A percentile compares a stretch with the other conserved stretches of the same genome.
These are phyloP conservation scores for Cadophora sp. DNA, from an alignment of 2,329 filamentous ascomycete genomes.

Conservation along the genomic window DNA sequence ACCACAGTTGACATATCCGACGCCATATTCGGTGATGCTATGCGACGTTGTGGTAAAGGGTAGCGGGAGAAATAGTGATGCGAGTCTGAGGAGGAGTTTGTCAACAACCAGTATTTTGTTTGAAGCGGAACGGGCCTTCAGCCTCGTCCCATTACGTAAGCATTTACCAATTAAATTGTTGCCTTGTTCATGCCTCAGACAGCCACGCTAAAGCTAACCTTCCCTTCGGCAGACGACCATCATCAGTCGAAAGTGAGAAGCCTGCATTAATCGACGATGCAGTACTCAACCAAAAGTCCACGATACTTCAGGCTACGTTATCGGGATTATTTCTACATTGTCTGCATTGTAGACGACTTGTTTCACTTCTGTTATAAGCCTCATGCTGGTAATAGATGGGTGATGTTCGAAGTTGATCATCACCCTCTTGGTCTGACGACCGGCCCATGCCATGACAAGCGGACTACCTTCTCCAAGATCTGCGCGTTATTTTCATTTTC, in stretches of 20 bases:
- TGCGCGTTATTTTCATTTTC: neutral
- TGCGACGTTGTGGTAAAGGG: constrained; percentile 11
- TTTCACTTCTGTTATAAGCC: neutral
- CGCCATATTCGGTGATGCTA: constrained; percentile 56
- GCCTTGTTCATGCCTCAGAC: neutral
- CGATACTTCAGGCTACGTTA: neutral
- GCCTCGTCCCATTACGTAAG: neutral
- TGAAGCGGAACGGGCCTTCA: constrained; percentile 1
- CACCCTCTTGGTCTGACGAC: constrained; percentile 3
- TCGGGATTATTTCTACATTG: neutral
- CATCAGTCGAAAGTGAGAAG: neutral
- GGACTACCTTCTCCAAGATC: neutral
- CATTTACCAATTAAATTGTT: neutral
- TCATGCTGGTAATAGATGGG: neutral
- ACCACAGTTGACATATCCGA: constrained; percentile 70
- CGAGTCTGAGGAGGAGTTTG: neutral
- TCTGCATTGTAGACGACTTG: too few species aligned
- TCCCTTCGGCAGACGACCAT: neutral
- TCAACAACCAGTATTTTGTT: constrained; percentile 14
- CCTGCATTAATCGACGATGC: neutral
- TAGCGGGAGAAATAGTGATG: neutral
- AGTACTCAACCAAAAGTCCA: neutral
- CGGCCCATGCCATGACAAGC: neutral
- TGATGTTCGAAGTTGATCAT: constrained; percentile 18
- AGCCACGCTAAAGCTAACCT: neutral